Evolutionary conservation across 345 rosid genomes (phyloP).

Genomic region (Isatis tinctoria): DNA sequence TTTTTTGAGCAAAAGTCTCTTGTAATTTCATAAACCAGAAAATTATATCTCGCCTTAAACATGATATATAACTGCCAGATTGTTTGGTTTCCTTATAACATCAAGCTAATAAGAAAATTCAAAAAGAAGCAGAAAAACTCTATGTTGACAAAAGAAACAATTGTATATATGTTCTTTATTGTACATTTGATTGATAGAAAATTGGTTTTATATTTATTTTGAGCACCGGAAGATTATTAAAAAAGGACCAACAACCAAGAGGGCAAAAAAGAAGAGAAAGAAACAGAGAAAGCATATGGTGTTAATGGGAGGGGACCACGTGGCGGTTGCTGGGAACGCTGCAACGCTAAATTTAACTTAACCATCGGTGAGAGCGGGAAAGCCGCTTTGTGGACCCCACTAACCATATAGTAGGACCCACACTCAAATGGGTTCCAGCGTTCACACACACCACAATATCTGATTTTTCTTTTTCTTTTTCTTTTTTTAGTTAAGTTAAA

Average conservation of each 20-base stretch:
- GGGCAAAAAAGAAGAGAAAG: not conserved
- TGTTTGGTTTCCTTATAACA: not conserved
- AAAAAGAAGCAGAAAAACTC: not conserved
- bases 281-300: slow-evolving; percentile 2
- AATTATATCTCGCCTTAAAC: not conserved
- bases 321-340: slow-evolving; percentile 21
- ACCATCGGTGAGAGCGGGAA: slow-evolving; percentile 26
- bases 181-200: not conserved
- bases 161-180: not conserved
- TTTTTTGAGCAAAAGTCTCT: too few species aligned
- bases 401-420: slow-evolving; percentile 20
- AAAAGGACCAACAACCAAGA: not conserved
- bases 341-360: slow-evolving; percentile 11
- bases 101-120: not conserved
- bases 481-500: slow-evolving; percentile 11
- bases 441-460: slow-evolving; percentile 29
- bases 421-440: slow-evolving; percentile 32
- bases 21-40: not conserved
- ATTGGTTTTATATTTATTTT: not conserved
- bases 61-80: not conserved
- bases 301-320: slow-evolving; percentile 31
- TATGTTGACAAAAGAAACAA: not conserved
- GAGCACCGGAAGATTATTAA: not conserved
- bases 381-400: slow-evolving; percentile 18
- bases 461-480: not conserved